phyloP scores from a whole-genome alignment of 2,329 filamentous ascomycete species.

The Sarocladium kiliense region DNA sequence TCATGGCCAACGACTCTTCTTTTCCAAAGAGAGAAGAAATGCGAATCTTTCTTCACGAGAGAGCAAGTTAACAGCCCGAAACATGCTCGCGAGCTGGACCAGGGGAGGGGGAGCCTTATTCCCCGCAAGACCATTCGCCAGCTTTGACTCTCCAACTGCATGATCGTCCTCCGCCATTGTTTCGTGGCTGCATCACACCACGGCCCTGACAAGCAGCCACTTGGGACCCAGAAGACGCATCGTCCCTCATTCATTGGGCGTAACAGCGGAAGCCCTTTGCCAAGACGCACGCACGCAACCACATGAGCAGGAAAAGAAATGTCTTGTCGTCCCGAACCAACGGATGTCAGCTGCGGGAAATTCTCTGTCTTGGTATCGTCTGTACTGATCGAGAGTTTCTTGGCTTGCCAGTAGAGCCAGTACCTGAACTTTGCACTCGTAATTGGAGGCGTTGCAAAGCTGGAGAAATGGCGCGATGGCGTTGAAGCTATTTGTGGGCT shows the following conservation, averaged over 20 bases:
- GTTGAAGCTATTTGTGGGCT: not conserved
- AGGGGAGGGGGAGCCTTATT: not conserved
- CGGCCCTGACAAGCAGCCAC: not conserved
- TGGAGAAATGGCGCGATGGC: not conserved
- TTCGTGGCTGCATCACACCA: slow-evolving; percentile 1
- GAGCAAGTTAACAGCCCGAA: not conserved
- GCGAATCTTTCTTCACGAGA: too few species aligned
- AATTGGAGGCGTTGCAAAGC: too few species aligned
- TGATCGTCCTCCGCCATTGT: not conserved
- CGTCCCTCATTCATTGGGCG: not conserved
- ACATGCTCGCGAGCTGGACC: not conserved
- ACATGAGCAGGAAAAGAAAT: not conserved
- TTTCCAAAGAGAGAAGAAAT: not conserved
- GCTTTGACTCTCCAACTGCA: not conserved
- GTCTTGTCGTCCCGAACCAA: not conserved
- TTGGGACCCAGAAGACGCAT: too few species aligned
- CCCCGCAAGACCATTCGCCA: not conserved
- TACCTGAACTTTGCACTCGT: too few species aligned
- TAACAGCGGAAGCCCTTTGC: not conserved
- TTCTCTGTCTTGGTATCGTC: too few species aligned
- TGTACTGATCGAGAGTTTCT: not conserved
- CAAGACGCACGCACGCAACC: not conserved
- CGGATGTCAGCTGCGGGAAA: not conserved
- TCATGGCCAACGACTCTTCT: too few species aligned
- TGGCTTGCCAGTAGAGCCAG: too few species aligned